Conservation (phyloP, 371 early-diverging fungal genomes). For the Mortierella sp. region DNA sequence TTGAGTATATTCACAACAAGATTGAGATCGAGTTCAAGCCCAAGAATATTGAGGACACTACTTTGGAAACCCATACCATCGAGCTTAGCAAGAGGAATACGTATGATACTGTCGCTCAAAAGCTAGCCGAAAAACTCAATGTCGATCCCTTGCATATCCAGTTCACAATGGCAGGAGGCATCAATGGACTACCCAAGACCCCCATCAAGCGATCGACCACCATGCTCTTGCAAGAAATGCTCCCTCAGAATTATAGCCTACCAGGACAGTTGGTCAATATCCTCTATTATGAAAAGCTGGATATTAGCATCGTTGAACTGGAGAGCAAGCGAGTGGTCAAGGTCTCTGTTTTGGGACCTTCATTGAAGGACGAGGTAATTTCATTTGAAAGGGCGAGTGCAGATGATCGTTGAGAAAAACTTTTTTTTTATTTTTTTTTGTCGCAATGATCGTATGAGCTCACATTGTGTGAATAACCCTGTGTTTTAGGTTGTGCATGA, state of each 20-base stretch:
- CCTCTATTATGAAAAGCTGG: conserved; percentile 82
- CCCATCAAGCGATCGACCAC: conserved; percentile 56
- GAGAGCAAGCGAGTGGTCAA: conserved; percentile 74
- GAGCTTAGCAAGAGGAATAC: conserved; percentile 64
- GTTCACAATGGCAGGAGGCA: conserved; percentile 55
- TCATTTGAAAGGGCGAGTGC: neutral
- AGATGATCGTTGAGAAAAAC: too few relatives aligned
- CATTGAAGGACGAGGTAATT: conserved; percentile 50
- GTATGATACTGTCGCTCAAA: conserved; percentile 63
- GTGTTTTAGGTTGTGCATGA: conserved; percentile 43
- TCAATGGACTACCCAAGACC: conserved; percentile 43
- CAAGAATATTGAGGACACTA: conserved; percentile 42
- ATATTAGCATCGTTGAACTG: conserved; percentile 77
- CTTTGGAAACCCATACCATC: conserved; percentile 35
- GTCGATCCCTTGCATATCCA: conserved; percentile 71
- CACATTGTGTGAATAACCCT: too few relatives aligned
- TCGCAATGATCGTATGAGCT: too few relatives aligned
- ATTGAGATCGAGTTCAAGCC: conserved; percentile 76
- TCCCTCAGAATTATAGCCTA: conserved; percentile 34
- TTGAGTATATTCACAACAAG: conserved; percentile 76
- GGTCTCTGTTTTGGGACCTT: conserved; percentile 60
- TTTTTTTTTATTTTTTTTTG: too few relatives aligned
- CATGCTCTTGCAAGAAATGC: conserved; percentile 66
- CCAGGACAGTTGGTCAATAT: conserved; percentile 11
- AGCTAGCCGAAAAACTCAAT: conserved; percentile 62